phyloP scores from a whole-genome alignment of 257 asterid genomes.

The Penstemon barbatus region DNA sequence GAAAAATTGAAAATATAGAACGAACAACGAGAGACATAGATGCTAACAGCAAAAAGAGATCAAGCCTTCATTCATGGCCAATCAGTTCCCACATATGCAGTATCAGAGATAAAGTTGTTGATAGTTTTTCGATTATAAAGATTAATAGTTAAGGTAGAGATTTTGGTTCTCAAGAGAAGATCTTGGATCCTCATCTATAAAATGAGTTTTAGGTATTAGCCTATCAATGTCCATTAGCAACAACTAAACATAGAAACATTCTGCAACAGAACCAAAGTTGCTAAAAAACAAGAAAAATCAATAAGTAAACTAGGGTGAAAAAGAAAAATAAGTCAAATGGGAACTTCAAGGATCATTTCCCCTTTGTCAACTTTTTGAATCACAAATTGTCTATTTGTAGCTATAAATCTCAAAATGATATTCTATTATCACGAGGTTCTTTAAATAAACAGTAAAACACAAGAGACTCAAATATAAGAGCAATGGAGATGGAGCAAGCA shows the following conservation, averaged over 20 bases:
- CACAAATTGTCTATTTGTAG: background rate
- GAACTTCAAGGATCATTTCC: background rate
- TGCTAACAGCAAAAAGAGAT: background rate
- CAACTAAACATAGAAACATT: too few species aligned
- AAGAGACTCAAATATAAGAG: constrained; percentile 1
- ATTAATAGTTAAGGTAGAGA: background rate
- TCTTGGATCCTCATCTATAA: background rate
- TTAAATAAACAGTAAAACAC: background rate
- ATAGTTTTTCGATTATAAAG: background rate
- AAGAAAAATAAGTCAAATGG: background rate
- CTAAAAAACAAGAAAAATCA: background rate
- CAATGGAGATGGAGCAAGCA: background rate
- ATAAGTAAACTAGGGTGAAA: background rate
- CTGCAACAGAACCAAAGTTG: background rate
- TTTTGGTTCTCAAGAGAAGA: background rate
- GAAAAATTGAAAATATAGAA: constrained; percentile 20
- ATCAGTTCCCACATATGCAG: background rate
- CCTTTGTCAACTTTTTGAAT: background rate
- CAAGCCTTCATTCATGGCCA: background rate
- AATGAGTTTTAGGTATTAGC: background rate
- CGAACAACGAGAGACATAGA: background rate
- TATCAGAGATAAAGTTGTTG: background rate
- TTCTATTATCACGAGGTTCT: too few species aligned
- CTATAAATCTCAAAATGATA: background rate
- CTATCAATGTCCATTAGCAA: too few species aligned